Base-by-base conservation (phyloP, 1,284 basidiomycete genomes). In the Tilletia setariae region DNA sequence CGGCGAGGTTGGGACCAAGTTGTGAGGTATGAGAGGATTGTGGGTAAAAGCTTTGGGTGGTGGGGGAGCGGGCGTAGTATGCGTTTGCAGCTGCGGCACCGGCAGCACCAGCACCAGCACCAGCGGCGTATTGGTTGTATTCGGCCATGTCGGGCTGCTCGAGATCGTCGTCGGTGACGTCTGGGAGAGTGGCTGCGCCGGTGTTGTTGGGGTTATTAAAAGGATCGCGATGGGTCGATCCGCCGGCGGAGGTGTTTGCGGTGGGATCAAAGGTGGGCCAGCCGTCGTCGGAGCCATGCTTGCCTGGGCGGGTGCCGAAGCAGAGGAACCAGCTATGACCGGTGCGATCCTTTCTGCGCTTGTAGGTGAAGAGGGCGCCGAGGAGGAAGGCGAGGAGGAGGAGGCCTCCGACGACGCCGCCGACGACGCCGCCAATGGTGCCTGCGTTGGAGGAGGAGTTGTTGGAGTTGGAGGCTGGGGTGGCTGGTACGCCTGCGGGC, bases 261-360 rank as follows among this genome's bases (percentile, higher is more conserved):
- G 65, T 47, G 16, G 74, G 74, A 65, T 77, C 71, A 40, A 77
- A 76, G 16, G 72, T 76, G 25, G 76, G 74, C 74, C 76, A 76
- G 30, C 68, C 72, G 43, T 71, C 74, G 61, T 75, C 77, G 32
- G 56, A 67, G 56, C 68, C 28, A 63, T 67, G 62, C 70, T 68
- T 8, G 63, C 66, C 64, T n/a, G 77, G 77, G 23, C 71, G 64
- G 15, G 66, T 44, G 21, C 77, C 77, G 21, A 76, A 75, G 71
- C 77, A 78, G 42, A 78, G 72, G 70, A 78, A 77, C 67, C 72
- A 77, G 25, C 70, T 74, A 25, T 74, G 71, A 19, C 76, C 77
- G 2, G 74, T 79, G 25, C 77, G 68, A 23, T 71, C 71, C 23
- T 67, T 71, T 16, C 77, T 66, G n/a, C 76, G 69, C 32, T 61